Evolutionary conservation across 306 rosid genomes (phyloP), one percentile per base, ranked within the genome.

Genomic region (Corylus avellana): DNA sequence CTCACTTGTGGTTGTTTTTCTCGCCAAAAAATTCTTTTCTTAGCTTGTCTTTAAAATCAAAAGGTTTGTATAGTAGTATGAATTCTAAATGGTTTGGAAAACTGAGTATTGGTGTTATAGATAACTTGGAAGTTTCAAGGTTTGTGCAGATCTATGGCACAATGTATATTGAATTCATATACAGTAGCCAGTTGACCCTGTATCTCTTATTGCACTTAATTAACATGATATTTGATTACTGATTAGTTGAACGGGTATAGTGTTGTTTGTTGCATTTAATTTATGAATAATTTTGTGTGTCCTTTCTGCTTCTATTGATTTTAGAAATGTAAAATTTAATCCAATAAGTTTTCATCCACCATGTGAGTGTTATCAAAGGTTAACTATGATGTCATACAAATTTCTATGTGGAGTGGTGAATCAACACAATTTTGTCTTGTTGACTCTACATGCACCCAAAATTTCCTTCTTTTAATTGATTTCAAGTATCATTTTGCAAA

Each of bases 241-340:
- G 68, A 61, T 25, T 61, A 11, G 1, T 25, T 29, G 27, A 8
- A 61, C 27, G 42, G 16, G 32, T 29, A 8, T 32, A 3, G 67
- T 67, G 35, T 55, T n/a, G 9, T 62, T 4, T 48, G 39, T 18
- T 72, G 46, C 16, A 2, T 37, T 0, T 37, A 37, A 37, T 37
- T 37, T 76, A 42, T 48, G 47, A 27, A 56, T 48, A 58, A 1
- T 53, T 55, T 55, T 17, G 39, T 12, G 42, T 27, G 16, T 25
- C 25, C 37, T 20, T 9, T 22, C 64, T 16, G n/a, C 47, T 67
- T 56, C 18, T 63, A 17, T 27, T 75, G 57, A 27, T 48, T 56
- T 75, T 61, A 11, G 12, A 11, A 70, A 77, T 48, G 25, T 32
- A 72, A 55, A 78, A 44, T 48, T 70, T 48, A 58, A 66, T 66